A percentile compares a stretch with the other conserved stretches of the same genome.
These are phyloP conservation scores for Hansenula sp. DNA, from an alignment of 1,139 yeast species.

Conservation along the genomic window DNA sequence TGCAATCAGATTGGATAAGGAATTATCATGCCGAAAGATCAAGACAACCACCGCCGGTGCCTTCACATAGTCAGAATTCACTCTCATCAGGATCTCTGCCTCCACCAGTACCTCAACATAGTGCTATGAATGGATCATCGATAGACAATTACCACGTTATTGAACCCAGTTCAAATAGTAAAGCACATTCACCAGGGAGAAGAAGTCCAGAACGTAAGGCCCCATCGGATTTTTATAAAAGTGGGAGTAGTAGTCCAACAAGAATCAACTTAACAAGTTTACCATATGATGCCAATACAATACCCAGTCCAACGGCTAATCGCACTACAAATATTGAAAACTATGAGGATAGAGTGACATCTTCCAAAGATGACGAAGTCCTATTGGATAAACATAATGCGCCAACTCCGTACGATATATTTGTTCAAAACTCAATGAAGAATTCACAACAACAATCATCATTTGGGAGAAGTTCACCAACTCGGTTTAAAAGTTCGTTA, in stretches of 20 bases:
- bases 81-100: slow-evolving; percentile 8
- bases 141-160: slow-evolving; percentile 11
- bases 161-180: slow-evolving; percentile 12
- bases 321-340: slow-evolving; percentile 4
- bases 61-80: slow-evolving; percentile 17
- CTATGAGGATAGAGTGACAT: slow-evolving; percentile 7
- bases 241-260: slow-evolving; percentile 14
- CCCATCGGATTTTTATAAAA: slow-evolving; percentile 13
- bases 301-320: slow-evolving; percentile 6
- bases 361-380: slow-evolving; percentile 8
- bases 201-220: slow-evolving; percentile 22
- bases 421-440: slow-evolving; percentile 8
- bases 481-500: slow-evolving; percentile 18
- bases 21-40: slow-evolving; percentile 6
- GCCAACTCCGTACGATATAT: slow-evolving; percentile 19
- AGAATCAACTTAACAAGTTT: slow-evolving; percentile 13
- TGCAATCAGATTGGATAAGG: slow-evolving; percentile 25
- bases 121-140: slow-evolving; percentile 4
- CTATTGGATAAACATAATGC: slow-evolving; percentile 13
- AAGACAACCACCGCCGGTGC: slow-evolving; percentile 21
- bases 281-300: slow-evolving; percentile 19
- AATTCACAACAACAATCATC: slow-evolving; percentile 1
- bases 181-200: slow-evolving; percentile 18
- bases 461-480: slow-evolving; percentile 4
- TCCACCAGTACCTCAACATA: slow-evolving; percentile 14